Base-by-base conservation (phyloP, 2,329 filamentous ascomycete species). In the Exutisphaerella laricina region DNA sequence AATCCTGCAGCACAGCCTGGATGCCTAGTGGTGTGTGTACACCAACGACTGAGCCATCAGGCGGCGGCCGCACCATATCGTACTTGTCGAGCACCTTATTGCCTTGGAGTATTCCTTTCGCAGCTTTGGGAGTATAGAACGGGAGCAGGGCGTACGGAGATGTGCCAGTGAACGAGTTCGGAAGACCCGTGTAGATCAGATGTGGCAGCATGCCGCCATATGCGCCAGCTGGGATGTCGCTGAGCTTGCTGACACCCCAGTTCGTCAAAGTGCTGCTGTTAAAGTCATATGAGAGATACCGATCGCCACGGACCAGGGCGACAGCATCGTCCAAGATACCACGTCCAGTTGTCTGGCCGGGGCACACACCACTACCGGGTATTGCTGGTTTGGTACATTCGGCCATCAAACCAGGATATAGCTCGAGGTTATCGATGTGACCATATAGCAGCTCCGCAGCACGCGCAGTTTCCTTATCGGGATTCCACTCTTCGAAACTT, bases 401-500 rank as follows among this genome's bases (percentile, higher is more conserved):
- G 6, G 73, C 67, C 53, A 78, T 70, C 5, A 79, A 54, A 9
- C 77, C 77, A 2, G 77, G 77, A 50, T 79, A 79, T 5, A 81
- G 61, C 54, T 81, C 77, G 9, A 81, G 56, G 21, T 74, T 74
- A 44, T 67, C 61, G 18, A 63, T 61, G 72, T 78, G 58, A 66
- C 75, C 48, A 63, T 68, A 50, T 65, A 73, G 60, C 71, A 74
- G 54, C 69, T 74, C 61, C 4, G 63, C 62, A 8, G 60, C 55
- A 39, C 60, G 56, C 22, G 66, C 62, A 32, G 62, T 58, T 16
- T 65, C 61, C 23, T 59, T 57, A 38, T 69, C 63, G 13, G 58
- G 53, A 23, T 57, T 58, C 63, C 63, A 65, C 12, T 60, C 56
- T 39, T 60, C 53, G 48, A 66, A 66, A 34, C 41, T 63, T 7